Evolutionary conservation across 257 asterid species (phyloP).

Genomic region (Pogostemon cablin): DNA sequence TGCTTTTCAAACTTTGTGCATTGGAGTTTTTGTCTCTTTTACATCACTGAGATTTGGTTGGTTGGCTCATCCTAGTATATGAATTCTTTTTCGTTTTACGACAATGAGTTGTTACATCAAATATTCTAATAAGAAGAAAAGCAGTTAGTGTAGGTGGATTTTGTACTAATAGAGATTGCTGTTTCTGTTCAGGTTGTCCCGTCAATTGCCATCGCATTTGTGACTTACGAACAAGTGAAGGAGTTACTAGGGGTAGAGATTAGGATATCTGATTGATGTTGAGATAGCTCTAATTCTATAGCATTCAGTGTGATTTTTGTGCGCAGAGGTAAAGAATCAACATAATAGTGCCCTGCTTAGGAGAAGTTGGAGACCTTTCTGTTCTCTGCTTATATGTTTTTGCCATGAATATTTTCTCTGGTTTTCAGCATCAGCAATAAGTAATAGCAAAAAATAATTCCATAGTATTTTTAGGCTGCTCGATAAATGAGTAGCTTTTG

Average conservation of each 20-base stretch:
- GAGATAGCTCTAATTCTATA: constrained; percentile 33
- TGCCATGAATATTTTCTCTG: constrained; percentile 30
- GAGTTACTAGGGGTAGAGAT: constrained; percentile 82
- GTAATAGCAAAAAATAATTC: constrained; percentile 33
- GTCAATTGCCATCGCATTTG: constrained; percentile 89
- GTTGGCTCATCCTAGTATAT: not conserved
- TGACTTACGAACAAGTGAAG: constrained; percentile 93
- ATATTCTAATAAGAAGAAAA: not conserved
- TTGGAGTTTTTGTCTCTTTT: not conserved
- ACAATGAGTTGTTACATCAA: not conserved
- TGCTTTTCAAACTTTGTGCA: not conserved
- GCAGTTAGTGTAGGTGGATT: not conserved
- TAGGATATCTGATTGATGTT: constrained; percentile 75
- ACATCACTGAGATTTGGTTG: not conserved
- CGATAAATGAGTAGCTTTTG: constrained; percentile 14
- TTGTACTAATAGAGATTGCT: constrained; percentile 6
- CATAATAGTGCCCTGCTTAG: constrained; percentile 17
- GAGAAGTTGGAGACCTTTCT: constrained; percentile 30
- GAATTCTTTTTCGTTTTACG: not conserved
- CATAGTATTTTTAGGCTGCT: constrained; percentile 27
- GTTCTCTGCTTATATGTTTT: constrained; percentile 29
- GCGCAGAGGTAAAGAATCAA: constrained; percentile 38
- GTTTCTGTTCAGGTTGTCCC: constrained; percentile 75
- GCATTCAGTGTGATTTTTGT: constrained; percentile 46
- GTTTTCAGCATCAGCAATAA: constrained; percentile 36